A percentile compares a stretch with the other conserved stretches of the same genome.
These are phyloP conservation scores for Populus trichocarpa DNA, from an alignment of 441 rosid species.

Conservation along the genomic window DNA sequence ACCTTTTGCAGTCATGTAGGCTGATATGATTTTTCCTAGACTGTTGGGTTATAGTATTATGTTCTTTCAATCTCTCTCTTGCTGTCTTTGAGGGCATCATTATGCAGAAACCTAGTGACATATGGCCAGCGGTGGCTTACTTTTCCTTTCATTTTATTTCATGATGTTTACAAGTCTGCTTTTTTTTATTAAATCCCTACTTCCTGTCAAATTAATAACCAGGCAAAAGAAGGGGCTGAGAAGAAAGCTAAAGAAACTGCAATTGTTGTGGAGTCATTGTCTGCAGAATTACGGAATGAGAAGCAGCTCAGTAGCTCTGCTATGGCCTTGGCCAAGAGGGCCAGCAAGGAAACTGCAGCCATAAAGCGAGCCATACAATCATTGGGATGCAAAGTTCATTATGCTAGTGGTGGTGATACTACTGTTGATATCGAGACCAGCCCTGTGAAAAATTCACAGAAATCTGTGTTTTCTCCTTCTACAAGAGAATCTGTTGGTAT, in stretches of 20 bases:
- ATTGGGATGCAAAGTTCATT: slow-evolving; percentile 83
- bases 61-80: neutral
- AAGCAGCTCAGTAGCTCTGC: slow-evolving; percentile 62
- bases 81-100: neutral
- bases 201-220: slow-evolving; percentile 20
- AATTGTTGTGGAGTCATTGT: slow-evolving; percentile 51
- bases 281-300: slow-evolving; percentile 66
- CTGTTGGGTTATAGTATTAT: neutral
- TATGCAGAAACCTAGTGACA: neutral
- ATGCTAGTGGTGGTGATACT: slow-evolving; percentile 57
- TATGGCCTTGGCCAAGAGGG: slow-evolving; percentile 59
- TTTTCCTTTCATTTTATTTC: too few species aligned
- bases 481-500: slow-evolving; percentile 33
- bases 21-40: neutral
- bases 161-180: too few species aligned
- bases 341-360: slow-evolving; percentile 70
- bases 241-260: slow-evolving; percentile 56
- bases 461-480: slow-evolving; percentile 18
- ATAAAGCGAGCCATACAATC: slow-evolving; percentile 81
- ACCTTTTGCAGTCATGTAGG: neutral
- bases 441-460: slow-evolving; percentile 25
- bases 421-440: slow-evolving; percentile 51
- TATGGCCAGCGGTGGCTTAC: neutral
- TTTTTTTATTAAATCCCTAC: neutral
- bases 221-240: slow-evolving; percentile 86